Conservation (phyloP, 1,284 basidiomycete genomes). For the Ganoderma multipileum region DNA sequence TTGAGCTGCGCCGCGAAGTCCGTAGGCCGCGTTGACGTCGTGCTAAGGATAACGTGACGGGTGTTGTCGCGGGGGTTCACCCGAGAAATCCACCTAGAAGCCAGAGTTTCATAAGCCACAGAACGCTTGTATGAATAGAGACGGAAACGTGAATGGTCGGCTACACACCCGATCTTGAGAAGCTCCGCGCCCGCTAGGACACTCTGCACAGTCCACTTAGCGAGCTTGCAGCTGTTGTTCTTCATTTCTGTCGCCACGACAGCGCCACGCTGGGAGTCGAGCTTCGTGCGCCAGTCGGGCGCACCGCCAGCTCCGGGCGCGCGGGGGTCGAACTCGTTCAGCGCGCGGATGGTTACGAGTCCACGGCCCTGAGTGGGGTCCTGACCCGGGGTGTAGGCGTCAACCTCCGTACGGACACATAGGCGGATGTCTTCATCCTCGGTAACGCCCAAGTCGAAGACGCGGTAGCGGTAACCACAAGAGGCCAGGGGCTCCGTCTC, state of each 20-base stretch:
- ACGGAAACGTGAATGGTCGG: background rate
- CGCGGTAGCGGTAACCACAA: conserved; percentile 95
- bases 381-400: conserved; percentile 80
- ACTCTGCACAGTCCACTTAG: conserved; percentile 97
- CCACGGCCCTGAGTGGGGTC: conserved; percentile 78
- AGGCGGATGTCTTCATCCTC: conserved; percentile 93
- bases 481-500: conserved; percentile 96
- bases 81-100: conserved; percentile 86
- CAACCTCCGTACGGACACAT: conserved; percentile 96
- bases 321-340: conserved; percentile 98
- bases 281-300: conserved; percentile 95
- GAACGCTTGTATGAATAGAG: background rate
- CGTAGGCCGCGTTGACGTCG: conserved; percentile 92
- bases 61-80: conserved; percentile 94
- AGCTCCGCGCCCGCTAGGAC: conserved; percentile 95
- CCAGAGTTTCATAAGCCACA: background rate
- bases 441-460: conserved; percentile 91
- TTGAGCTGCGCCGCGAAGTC: conserved; percentile 98
- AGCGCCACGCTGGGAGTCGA: conserved; percentile 96
- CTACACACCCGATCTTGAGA: conserved; percentile 94
- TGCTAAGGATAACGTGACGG: conserved; percentile 95
- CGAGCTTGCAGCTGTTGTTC: conserved; percentile 98
- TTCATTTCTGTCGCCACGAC: conserved; percentile 99
- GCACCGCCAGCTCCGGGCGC: conserved; percentile 91
- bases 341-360: conserved; percentile 90